Percentiles rank a stretch among this genome's conserved stretches.
These are phyloP conservation scores for Botrytis deweyae DNA, from an alignment of 2,329 filamentous ascomycete species.

Conservation along the genomic window DNA sequence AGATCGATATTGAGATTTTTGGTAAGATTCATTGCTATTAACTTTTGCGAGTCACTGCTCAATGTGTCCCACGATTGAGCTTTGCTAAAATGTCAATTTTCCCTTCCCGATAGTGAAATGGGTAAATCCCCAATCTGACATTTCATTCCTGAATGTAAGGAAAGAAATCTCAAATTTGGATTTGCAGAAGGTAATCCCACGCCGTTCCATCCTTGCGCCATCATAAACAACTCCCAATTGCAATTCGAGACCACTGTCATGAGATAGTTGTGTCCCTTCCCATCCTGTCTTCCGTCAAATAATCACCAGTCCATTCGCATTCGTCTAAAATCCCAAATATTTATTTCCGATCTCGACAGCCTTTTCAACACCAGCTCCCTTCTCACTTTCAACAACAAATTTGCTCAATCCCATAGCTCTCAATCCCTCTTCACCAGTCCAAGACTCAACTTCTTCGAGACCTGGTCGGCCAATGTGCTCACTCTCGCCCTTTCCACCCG, in stretches of 20 bases:
- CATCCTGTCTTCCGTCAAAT: background rate
- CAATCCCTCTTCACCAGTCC: conserved; percentile 52
- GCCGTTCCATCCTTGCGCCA: background rate
- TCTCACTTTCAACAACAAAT: background rate
- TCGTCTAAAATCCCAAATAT: background rate
- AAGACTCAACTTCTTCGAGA: conserved; percentile 27
- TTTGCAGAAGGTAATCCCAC: background rate
- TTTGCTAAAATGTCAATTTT: background rate
- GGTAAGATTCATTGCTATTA: background rate
- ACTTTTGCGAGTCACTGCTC: background rate
- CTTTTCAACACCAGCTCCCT: background rate
- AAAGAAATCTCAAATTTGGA: background rate
- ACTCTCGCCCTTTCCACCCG: conserved; percentile 68
- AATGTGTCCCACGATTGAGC: too few species aligned
- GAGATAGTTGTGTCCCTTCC: background rate
- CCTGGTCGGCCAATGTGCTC: conserved; percentile 49
- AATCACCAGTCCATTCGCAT: too few species aligned
- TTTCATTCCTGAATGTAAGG: background rate
- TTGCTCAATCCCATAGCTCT: conserved; percentile 55
- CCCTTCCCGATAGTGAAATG: background rate
- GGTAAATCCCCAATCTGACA: background rate
- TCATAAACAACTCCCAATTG: background rate
- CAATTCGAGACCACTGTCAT: background rate
- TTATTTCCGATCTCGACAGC: background rate
- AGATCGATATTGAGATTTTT: background rate